phyloP scores from a whole-genome alignment of 441 rosid genomes.

The Erysimum cheiri region DNA sequence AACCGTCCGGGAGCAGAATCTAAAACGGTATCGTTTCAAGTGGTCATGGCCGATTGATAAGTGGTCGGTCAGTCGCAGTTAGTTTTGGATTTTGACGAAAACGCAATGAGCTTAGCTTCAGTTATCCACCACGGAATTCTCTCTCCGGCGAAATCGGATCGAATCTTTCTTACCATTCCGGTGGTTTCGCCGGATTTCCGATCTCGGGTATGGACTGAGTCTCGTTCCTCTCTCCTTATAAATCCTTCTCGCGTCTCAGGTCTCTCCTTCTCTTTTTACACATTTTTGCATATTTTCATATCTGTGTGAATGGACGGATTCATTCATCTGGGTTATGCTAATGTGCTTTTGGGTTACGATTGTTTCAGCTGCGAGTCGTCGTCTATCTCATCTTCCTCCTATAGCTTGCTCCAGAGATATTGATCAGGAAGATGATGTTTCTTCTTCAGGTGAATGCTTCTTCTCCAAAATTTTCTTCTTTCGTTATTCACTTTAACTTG shows the following conservation, averaged over 20 bases:
- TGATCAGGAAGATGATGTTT: conserved; percentile 62
- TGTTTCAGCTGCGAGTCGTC: conserved; percentile 47
- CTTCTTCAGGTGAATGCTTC: conserved; percentile 54
- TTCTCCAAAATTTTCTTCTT: conserved; percentile 2
- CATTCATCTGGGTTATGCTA: conserved; percentile 19
- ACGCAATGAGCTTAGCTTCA: conserved; percentile 68
- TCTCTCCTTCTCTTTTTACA: conserved; percentile 10
- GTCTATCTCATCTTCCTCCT: conserved; percentile 38
- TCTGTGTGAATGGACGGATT: conserved; percentile 1
- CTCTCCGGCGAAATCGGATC: conserved; percentile 51
- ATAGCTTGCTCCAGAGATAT: conserved; percentile 53
- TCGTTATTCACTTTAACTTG: neutral
- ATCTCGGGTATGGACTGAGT: conserved; percentile 45
- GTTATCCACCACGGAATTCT: conserved; percentile 57
- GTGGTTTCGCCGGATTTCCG: conserved; percentile 39
- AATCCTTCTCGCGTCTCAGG: conserved; percentile 49
- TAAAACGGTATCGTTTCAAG: conserved; percentile 26
- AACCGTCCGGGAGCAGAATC: neutral
- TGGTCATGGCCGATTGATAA: conserved; percentile 22
- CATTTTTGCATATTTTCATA: neutral
- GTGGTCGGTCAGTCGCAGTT: conserved; percentile 29
- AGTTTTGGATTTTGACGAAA: conserved; percentile 27
- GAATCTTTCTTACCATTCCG: conserved; percentile 44
- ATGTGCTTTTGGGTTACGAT: conserved; percentile 30
- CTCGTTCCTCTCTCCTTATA: conserved; percentile 47